Evolutionary conservation across 2,329 filamentous ascomycete species (phyloP).

Genomic region (Xylaria hypoxylon): DNA sequence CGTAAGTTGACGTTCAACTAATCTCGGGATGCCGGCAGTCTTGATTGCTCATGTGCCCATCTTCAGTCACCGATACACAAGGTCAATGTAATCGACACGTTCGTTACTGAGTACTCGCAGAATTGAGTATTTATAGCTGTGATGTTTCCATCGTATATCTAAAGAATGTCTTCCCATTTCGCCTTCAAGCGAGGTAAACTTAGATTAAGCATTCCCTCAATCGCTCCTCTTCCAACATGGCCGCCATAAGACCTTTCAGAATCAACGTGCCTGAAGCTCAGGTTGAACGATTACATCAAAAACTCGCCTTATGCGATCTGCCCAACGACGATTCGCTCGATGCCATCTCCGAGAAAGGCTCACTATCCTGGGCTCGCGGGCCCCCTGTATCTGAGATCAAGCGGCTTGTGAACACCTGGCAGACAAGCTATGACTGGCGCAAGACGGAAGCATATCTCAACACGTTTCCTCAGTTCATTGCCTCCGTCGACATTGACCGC

Average conservation of each 20-base stretch:
- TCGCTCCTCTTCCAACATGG: constrained; percentile 8
- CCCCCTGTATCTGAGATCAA: constrained; percentile 50
- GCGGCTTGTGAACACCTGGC: constrained; percentile 55
- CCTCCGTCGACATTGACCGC: constrained; percentile 63
- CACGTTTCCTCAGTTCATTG: constrained; percentile 67
- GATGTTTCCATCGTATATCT: background rate
- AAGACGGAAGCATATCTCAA: constrained; percentile 69
- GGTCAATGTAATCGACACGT: background rate
- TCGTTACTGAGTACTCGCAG: background rate
- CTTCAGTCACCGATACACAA: too few species aligned
- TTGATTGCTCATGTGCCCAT: background rate
- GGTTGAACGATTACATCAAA: constrained; percentile 21
- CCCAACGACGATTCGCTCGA: constrained; percentile 5
- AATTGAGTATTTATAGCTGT: background rate
- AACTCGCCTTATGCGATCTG: constrained; percentile 19
- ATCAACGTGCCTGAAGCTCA: constrained; percentile 18
- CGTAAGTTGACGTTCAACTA: constrained; percentile 3
- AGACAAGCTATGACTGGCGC: constrained; percentile 68
- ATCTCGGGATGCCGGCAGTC: background rate
- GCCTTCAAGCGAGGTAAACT: background rate
- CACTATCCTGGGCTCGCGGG: constrained; percentile 50
- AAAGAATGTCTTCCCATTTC: background rate
- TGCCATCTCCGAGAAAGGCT: background rate
- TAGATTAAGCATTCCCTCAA: background rate
- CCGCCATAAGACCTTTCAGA: constrained; percentile 13